Base-by-base conservation (phyloP, 345 rosid species). In the Populus deltoides region DNA sequence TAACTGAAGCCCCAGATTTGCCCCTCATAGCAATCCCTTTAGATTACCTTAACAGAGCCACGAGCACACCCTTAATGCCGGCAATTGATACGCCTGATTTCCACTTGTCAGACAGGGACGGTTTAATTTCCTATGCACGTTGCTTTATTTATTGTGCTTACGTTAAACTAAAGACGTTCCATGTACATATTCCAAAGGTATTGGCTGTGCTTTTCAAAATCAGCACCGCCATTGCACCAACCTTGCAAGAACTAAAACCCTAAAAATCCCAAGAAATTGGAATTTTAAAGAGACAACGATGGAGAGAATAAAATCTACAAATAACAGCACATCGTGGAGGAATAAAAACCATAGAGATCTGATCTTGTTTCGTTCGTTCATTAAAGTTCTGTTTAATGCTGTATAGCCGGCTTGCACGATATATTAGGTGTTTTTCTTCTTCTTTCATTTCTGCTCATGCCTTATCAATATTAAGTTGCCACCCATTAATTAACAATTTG, bases 221-320 rank as follows among this genome's bases (percentile, higher is more conserved):
- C 9, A 15, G 78, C 83, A 80, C 82, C 85, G 63, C 86, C 90
- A 84, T 71, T 57, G 84, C 88, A 83, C 87, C 86, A 85, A 83
- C 81, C 76, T 43, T 70, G 24, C 11, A 15, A 69, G 6, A 75
- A 39, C 5, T 4, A 31, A 66, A 76, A 12, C 8, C 75, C 63
- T 71, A 13, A 61, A 69, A 9, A 65, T 11, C 65, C 72, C 3
- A 3, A 70, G 71, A 3, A 6, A 13, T 4, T 41, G 39, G 67
- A 53, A 53, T 38, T 39, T 27, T 41, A 8, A 71, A 68, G 69
- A 41, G 76, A 68, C 15, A 66, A 51, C 12, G 27, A 49, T 53
- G 31, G 8, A 33, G 20, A 76, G 70, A 81, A 81, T 78, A 80
- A 80, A 72, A 86, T 83, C 86, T 51, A 53, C 31, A 35, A 59